Conservation (phyloP, 2,329 filamentous ascomycete genomes). For the Talaromyces rugulosus region DNA sequence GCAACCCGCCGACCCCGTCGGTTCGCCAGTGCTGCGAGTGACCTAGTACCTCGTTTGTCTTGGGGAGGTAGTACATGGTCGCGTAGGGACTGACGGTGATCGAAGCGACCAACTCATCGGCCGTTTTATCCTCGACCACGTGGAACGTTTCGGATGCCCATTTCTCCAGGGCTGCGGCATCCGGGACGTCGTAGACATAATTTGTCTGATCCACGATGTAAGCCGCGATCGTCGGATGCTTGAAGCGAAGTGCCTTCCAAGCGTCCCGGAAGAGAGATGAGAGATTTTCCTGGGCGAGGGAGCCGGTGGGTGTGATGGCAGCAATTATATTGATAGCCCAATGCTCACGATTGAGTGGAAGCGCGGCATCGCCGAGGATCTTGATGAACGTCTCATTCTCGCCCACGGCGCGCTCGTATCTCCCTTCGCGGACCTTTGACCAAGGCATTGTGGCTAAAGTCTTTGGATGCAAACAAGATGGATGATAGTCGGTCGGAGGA, state of each 20-base stretch:
- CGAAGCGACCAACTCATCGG: constrained; percentile 11
- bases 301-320: constrained; percentile 14
- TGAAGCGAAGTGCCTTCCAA: constrained; percentile 17
- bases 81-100: constrained; percentile 11
- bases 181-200: constrained; percentile 13
- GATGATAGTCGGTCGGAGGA: no score
- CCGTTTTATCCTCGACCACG: constrained; percentile 7
- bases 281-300: constrained; percentile 1
- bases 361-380: constrained; percentile 22
- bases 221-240: constrained; percentile 17
- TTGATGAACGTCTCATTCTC: constrained; percentile 27
- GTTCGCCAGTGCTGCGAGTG: constrained; percentile 12
- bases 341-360: constrained; percentile 26
- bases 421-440: constrained; percentile 26
- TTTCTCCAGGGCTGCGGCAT: constrained; percentile 1
- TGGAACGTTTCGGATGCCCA: constrained; percentile 16
- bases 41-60: constrained; percentile 2
- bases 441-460: constrained; percentile 22
- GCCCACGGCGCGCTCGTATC: constrained; percentile 16
- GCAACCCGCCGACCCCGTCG: constrained; percentile 9
- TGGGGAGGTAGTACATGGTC: constrained; percentile 12
- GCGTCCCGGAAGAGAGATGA: constrained; percentile 4
- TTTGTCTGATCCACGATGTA: constrained; percentile 6
- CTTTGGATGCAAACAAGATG: neutral
- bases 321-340: constrained; percentile 27